Evolutionary conservation across 2,329 filamentous ascomycete species (phyloP), one percentile per base, ranked within the genome.

Genomic region (Epichloe amarillans): DNA sequence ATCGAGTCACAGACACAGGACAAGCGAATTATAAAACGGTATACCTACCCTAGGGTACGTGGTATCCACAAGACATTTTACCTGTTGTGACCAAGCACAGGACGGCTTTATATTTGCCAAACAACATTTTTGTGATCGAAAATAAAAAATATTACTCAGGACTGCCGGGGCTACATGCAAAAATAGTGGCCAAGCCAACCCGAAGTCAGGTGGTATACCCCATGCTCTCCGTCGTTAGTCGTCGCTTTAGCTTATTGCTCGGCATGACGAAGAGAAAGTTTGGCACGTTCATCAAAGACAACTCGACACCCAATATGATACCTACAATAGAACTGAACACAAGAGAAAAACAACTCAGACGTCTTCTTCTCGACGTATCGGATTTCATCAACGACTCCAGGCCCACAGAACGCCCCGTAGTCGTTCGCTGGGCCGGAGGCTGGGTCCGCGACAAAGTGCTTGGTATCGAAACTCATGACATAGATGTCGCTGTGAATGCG

Each of bases 381-480:
- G 66, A 75, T 11, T 84, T 82, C 60, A 63, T 69, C 37, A 77
- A 86, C 58, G 60, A 65, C 33, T 62, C 69, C 1, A 67, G 69
- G 45, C 61, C 73, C 47, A 61, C 78, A 10, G 62, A 68, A 14
- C 73, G 82, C 56, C 75, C 82, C 19, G 64, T 83, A 14, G 72
- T 83, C 17, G 72, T 93, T 44, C 82, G 87, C 47, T 91, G 86
- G 77, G 88, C 88, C 0, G 88, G 88, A 52, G 88, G 88, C 26
- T 94, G 88, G 88, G 87, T 93, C 11, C 83, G 88, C 40, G 88
- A 94, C 70, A 90, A 88, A 68, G 75, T 93, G 2, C 76, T 93
- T 4, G 80, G 81, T 19, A 74, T 82, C 12, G 74, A 74, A 53
- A 88, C 84, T 61, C 76, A 90, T 62, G 88, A 94, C 62, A 90